A percentile compares a stretch with the other conserved stretches of the same genome.
Conservation (phyloP, 2,329 filamentous ascomycete genomes). For the Dactylellina drechsleri region DNA sequence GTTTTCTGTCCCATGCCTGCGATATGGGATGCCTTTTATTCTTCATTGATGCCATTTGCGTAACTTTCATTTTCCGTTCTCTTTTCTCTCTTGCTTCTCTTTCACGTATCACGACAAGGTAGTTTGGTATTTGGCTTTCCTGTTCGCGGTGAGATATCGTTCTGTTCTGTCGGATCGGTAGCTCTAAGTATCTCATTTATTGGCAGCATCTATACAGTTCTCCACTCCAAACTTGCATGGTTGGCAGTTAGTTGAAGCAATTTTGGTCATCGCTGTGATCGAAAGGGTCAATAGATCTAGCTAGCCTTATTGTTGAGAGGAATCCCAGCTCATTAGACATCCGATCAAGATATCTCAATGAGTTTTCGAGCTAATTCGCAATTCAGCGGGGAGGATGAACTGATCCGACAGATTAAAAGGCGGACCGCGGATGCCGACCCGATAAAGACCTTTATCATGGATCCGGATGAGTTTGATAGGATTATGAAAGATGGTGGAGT, state of each 20-base stretch:
- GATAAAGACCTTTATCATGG: constrained; percentile 37
- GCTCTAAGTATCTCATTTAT: background rate
- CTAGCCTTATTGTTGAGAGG: background rate
- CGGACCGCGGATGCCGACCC: constrained; percentile 7
- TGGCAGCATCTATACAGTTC: too few relatives aligned
- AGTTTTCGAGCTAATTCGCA: background rate
- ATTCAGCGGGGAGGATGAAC: constrained; percentile 10
- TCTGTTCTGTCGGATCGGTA: constrained; percentile 6
- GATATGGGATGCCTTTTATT: constrained; percentile 5
- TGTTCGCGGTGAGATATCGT: constrained; percentile 24
- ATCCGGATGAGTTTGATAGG: constrained; percentile 40
- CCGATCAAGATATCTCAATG: constrained; percentile 18
- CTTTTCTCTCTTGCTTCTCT: constrained; percentile 17
- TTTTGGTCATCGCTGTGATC: background rate
- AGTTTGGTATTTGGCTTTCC: constrained; percentile 8
- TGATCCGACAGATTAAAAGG: constrained; percentile 5
- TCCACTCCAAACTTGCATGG: too few relatives aligned
- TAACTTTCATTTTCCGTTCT: too few relatives aligned
- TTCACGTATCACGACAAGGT: constrained; percentile 1
- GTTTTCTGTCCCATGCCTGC: constrained; percentile 11
- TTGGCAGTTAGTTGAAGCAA: too few relatives aligned
- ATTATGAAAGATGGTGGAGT: constrained; percentile 19
- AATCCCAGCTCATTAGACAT: background rate
- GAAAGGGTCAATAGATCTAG: background rate
- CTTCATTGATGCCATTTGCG: constrained; percentile 10